A percentile compares a stretch with the other conserved stretches of the same genome.
Evolutionary conservation across 2,329 filamentous ascomycete species (phyloP).

Genomic region (Verticillium zaregamsianum): DNA sequence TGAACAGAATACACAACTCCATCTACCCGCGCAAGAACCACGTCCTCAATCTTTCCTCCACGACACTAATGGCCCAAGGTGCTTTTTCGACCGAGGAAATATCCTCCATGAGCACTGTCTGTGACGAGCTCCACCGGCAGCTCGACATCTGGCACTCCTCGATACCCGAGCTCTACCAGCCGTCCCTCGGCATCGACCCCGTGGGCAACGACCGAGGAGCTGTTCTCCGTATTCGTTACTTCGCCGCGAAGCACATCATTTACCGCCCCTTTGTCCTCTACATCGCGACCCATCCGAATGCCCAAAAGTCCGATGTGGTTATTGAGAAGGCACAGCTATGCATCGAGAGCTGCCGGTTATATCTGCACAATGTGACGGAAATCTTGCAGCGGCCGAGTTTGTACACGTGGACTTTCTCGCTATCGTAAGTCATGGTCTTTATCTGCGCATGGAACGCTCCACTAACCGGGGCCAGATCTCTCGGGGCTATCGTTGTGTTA

Average conservation of each 20-base stretch:
- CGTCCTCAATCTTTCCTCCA: conserved; percentile 18
- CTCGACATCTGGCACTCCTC: conserved; percentile 25
- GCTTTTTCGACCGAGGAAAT: conserved; percentile 23
- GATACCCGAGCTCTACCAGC: conserved; percentile 23
- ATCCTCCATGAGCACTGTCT: conserved; percentile 19
- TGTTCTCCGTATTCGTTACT: conserved; percentile 26
- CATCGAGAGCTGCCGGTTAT: conserved; percentile 24
- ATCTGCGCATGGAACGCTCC: neutral
- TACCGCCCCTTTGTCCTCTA: conserved; percentile 26
- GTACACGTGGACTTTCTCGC: conserved; percentile 28
- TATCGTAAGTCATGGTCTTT: conserved; percentile 19
- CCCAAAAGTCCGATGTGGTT: conserved; percentile 14
- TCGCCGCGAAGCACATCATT: conserved; percentile 27
- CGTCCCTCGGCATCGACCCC: conserved; percentile 16
- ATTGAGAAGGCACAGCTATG: conserved; percentile 23
- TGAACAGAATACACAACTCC: conserved; percentile 28
- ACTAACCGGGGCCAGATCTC: conserved; percentile 15
- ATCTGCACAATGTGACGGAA: conserved; percentile 20
- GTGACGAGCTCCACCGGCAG: conserved; percentile 25
- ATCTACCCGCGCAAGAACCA: conserved; percentile 22
- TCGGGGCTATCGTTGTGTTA: conserved; percentile 25
- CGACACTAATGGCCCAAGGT: conserved; percentile 17
- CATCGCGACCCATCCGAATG: conserved; percentile 15
- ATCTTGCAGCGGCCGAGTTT: conserved; percentile 23
- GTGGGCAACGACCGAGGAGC: conserved; percentile 17